Evolutionary conservation across 371 early-diverging fungal genomes (phyloP), one percentile per base, ranked within the genome.

Genomic region (Sporodiniella umbellata): DNA sequence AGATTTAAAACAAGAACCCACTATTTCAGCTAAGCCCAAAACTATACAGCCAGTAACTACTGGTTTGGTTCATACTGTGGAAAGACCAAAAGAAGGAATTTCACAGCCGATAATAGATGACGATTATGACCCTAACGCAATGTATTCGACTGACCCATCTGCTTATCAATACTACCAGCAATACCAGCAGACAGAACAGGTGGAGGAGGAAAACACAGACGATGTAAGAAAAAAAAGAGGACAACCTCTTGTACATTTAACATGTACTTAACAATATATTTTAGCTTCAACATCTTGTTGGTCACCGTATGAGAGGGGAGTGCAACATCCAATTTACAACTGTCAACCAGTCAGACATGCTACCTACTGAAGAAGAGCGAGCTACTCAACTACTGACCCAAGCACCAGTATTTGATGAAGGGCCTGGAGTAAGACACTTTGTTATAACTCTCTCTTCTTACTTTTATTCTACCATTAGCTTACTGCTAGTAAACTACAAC

Each of bases 401-500:
- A 14, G 35, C 57, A 21, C 61, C 66, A 26, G 64, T 58, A 46
- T 66, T 63, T 38, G 39, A 55, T 23, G 59, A 53, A 43, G 63
- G 53, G 28, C 51, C 55, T 15, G 40, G 60, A 24, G 52, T 51
- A 48, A 51, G 64, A 43, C 15, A 14, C 18, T 1, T 45, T 23
- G 37, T 42, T 12, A 35, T 11, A 38, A 28, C 8, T 3, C n/a
- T 4, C 35, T n/a, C 5, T 14, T 52, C 33, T 33, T 50, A 5
- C 35, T 25, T 14, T 33, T 8, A 2, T 38, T 28, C 57, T 59
- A 78, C 79, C 42, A 65, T 62, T 64, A 66, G 69, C 56, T 28
- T 62, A 31, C 86, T 87, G 62, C 83, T 83, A 60, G 81, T 80
- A 33, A 87, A 81, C n/a, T 62, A 31, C 86, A 88, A 62, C 83